Conservation (phyloP, 164 flowering plant genomes). For the Umbellularia californica region DNA sequence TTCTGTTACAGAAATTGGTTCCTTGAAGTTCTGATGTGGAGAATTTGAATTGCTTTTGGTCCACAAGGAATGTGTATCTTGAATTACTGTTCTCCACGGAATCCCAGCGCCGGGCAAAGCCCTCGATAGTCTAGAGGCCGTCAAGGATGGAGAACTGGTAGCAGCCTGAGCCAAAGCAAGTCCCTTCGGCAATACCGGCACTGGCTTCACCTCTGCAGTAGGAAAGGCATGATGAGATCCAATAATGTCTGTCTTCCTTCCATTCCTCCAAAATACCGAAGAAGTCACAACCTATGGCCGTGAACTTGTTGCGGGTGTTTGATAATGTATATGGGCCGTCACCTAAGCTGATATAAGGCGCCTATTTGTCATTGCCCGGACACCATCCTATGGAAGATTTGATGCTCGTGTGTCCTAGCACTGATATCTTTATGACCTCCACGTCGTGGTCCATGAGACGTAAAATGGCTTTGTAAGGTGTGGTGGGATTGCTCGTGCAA, state of each 20-base stretch:
- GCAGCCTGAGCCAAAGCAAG: slow-evolving; percentile 10
- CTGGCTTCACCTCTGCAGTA: too few species aligned
- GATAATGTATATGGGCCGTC: not conserved
- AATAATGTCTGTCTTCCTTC: not conserved
- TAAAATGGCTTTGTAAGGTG: not conserved
- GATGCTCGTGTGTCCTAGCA: not conserved
- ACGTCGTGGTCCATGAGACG: not conserved
- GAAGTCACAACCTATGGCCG: slow-evolving; percentile 10
- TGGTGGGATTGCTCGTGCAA: too few species aligned
- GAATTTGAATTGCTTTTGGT: slow-evolving; percentile 1
- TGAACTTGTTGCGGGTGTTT: slow-evolving; percentile 6
- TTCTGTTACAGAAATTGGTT: not conserved
- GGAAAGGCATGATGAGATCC: not conserved
- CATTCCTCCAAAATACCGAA: not conserved
- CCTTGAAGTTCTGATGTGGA: not conserved
- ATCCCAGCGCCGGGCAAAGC: not conserved
- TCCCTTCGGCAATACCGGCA: not conserved
- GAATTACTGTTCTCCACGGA: not conserved
- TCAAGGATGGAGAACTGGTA: too few species aligned
- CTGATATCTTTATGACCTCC: not conserved
- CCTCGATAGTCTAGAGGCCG: not conserved
- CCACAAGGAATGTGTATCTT: slow-evolving; percentile 9
- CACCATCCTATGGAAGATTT: not conserved
- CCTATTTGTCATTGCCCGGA: not conserved
- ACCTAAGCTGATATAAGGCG: not conserved